A percentile compares a stretch with the other conserved stretches of the same genome.
Conservation (phyloP, 179 eudicot genomes). For the Vitellaria paradoxa region DNA sequence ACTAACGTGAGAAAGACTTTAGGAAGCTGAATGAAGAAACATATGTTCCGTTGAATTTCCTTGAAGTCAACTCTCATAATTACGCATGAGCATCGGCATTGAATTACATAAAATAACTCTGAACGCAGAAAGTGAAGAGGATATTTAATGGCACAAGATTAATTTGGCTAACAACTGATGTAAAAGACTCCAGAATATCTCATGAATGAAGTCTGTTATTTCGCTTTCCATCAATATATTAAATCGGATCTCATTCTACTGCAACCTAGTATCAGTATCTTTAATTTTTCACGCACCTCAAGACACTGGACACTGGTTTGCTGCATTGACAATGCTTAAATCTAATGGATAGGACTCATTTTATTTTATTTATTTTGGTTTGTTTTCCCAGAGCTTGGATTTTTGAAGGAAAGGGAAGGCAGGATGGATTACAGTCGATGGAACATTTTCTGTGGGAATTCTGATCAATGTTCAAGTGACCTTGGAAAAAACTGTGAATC, state of each 20-base stretch:
- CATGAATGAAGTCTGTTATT: no score
- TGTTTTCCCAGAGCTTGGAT: neutral
- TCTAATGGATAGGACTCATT: neutral
- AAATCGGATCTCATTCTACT: slow-evolving; percentile 20
- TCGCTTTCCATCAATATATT: no score
- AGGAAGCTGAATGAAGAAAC: no score
- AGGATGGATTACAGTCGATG: slow-evolving; percentile 7
- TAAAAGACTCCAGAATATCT: no score
- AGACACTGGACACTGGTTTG: neutral
- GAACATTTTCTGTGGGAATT: slow-evolving; percentile 27
- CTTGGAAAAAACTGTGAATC: neutral
- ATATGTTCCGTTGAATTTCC: no score
- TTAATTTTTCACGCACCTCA: neutral
- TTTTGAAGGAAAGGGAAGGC: neutral
- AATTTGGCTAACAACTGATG: no score
- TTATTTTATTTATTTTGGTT: neutral
- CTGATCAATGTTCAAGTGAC: slow-evolving; percentile 9
- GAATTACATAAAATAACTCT: no score
- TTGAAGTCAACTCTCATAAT: no score
- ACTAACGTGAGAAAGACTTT: no score
- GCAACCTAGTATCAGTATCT: neutral
- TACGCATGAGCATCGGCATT: no score
- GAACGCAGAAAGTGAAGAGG: no score
- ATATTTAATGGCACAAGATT: no score
- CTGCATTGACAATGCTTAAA: neutral